Base-by-base conservation (phyloP, 176 grass and related monocot species). In the Rhynchospora breviuscula region DNA sequence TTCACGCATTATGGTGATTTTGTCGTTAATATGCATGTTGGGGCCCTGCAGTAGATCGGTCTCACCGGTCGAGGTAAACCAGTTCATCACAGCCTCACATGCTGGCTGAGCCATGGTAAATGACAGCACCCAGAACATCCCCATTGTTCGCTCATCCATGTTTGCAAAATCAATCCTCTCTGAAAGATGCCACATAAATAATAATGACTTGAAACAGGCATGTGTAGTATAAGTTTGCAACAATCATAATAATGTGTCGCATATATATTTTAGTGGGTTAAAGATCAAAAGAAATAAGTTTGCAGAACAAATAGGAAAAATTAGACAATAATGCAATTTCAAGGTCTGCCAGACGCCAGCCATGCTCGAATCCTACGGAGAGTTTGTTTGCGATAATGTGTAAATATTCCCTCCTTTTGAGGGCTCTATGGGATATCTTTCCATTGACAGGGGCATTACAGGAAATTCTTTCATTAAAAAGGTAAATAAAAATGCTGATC, bases 61-160 rank as follows among this genome's bases (percentile, higher is more conserved):
- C 74, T 85, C 91, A 84, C 93, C 96, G 48, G 83, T 87, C 79
- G 96, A 93, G 22, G 84, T 85, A 90, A 98, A 95, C 96, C 96
- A 98, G 75, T 90, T 95, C 96, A 98, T 98, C 87, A 98, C 93
- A 85, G 96, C 89, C 79, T 98, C 96, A 56, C 89, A 93, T 73
- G 92, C 89, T 67, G 89, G 93, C 21, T 95, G 93, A 19, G 86
- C 93, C 93, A 95, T 98, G 23, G 96, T 98, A 86, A 98, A 98
- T 35, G 96, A 98, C 10, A 98, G 91, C 91, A 98, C 93, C 96
- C 96, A 98, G 86, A 98, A 98, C 96, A 98, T 98, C 54, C 96
- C 96, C 68, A 84, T 95, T 79, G 93, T 86, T 59, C 93, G 85
- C 79, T 98, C 96, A 86, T 95, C 96, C 89, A 98, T 88, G 89